Conservation (phyloP, 345 rosid genomes). For the Corymbia maculata region DNA sequence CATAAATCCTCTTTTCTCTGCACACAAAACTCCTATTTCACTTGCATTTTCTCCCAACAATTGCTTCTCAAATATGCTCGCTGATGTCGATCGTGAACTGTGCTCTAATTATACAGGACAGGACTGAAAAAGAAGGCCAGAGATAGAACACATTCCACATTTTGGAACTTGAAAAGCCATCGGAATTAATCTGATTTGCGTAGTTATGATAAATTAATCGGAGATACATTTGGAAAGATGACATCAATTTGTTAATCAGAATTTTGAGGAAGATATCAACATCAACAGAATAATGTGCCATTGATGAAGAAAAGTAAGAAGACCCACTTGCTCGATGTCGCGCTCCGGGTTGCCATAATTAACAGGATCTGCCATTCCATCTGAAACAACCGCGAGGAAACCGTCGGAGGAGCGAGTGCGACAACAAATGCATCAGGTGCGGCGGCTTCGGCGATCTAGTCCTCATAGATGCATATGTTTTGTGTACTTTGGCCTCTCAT, state of each 20-base stretch:
- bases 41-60: not conserved
- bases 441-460: slow-evolving; percentile 52
- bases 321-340: slow-evolving; percentile 68
- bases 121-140: not conserved
- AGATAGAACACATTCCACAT: not conserved
- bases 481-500: not conserved
- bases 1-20: not conserved
- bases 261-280: not conserved
- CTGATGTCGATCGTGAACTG: not conserved
- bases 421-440: slow-evolving; percentile 39
- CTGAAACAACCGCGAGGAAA: slow-evolving; percentile 45
- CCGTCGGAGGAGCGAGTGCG: slow-evolving; percentile 12
- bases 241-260: not conserved
- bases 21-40: not conserved
- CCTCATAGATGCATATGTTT: slow-evolving; percentile 82
- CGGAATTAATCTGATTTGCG: not conserved
- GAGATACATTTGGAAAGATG: not conserved
- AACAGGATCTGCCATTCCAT: slow-evolving; percentile 99
- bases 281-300: not conserved
- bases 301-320: not conserved
- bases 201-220: not conserved
- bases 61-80: not conserved
- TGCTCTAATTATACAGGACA: not conserved
- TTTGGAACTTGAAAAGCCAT: not conserved
- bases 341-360: slow-evolving; percentile 70